Evolutionary conservation across 768 basidiomycete species (phyloP), one percentile per base, ranked within the genome.

Genomic region (Russula emetica): DNA sequence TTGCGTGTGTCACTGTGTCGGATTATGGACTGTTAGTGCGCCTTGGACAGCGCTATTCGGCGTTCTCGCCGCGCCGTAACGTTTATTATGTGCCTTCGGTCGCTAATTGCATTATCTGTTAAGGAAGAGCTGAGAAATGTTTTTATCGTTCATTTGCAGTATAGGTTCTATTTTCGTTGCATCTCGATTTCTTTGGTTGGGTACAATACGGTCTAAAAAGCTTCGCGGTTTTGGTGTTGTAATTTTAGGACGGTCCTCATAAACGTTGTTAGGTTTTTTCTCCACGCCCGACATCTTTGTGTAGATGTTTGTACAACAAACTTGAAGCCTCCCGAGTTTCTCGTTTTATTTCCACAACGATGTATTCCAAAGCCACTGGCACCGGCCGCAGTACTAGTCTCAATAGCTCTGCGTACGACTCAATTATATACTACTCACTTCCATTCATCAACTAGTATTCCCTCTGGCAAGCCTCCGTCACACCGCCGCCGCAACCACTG

Each of bases 21-120:
- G 85, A 87, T 70, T 80, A 87, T 62, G 75, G 71, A 2, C 75
- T 87, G 2, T 87, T 87, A 72, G 83, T 85, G 64, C 79, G 83
- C 0, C 75, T 88, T 24, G 75, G 83, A 2, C 49, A 55, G 22
- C 77, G 77, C 62, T 80, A 80, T 1, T 60, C 82, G 0, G 80
- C 79, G 34, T 83, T 85, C 67, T 73, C 50, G 28, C 65, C 80
- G 7, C 74, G 84, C 16, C 32, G 30, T 30, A 30, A 30, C 30
- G 5, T 30, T 5, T 30, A 9, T 32, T 9, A 8, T 32, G 8
- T 32, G 32, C 8, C 11, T 44, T 0, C 3, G 16, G 60, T 60
- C 8, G 1, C 40, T 10, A 61, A 59, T 14, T 69, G 68, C 42
- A 32, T 69, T 22, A 69, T 69, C 5, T 69, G 68, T 45, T 69